phyloP scores from a whole-genome alignment of 2,329 filamentous ascomycete genomes.

The Boeremia lycopersici region DNA sequence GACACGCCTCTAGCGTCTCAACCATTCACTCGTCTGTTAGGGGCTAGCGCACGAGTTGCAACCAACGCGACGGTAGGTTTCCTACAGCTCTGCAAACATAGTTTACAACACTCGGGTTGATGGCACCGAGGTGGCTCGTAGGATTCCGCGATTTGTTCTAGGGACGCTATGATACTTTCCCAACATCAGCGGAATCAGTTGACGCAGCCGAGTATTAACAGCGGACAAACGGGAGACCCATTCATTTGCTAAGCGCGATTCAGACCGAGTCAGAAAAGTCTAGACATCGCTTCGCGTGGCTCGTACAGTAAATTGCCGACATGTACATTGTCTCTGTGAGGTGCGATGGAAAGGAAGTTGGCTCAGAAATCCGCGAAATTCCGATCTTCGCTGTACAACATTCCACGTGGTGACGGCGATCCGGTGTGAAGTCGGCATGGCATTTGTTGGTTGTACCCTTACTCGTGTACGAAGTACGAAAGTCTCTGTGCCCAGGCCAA shows the following conservation, averaged over 20 bases:
- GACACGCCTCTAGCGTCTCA: background rate
- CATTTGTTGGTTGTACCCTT: too few species aligned
- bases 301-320: background rate
- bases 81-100: background rate
- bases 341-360: slow-evolving; percentile 6
- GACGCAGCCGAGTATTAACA: slow-evolving; percentile 3
- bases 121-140: background rate
- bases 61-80: too few species aligned
- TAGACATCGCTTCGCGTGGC: background rate
- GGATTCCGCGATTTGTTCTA: background rate
- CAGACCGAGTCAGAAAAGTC: slow-evolving; percentile 3
- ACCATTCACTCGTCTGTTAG: background rate
- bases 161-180: background rate
- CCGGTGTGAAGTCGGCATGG: background rate
- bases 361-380: background rate
- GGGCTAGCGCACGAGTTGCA: background rate
- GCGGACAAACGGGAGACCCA: slow-evolving; percentile 2
- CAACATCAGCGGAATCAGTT: slow-evolving; percentile 2
- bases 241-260: slow-evolving; percentile 3
- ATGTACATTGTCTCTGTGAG: background rate
- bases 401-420: slow-evolving; percentile 5
- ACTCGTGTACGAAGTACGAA: too few species aligned
- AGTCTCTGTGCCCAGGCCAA: background rate
- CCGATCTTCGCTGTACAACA: background rate
- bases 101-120: background rate